Evolutionary conservation across 768 basidiomycete genomes (phyloP), one percentile per base, ranked within the genome.

Genomic region (Mycena rosella): DNA sequence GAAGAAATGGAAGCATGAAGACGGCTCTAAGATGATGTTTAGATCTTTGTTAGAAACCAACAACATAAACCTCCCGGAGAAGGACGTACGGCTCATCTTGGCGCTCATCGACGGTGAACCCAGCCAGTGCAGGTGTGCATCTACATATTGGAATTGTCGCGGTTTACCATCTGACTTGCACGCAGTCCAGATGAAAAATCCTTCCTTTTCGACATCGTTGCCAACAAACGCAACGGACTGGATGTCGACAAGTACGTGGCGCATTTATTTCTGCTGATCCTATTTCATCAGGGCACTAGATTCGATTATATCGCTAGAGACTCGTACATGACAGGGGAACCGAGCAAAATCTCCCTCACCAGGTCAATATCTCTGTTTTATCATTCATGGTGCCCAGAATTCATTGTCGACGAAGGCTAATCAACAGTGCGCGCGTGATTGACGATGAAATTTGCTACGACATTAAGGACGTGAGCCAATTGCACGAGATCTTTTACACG

Each of bases 281-380:
- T 30, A 40, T 40, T 60, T 26, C 20, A 26, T 62, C 27, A 62
- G 61, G 11, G 59, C 58, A 36, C n/a, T n/a, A 94, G 93, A 70
- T 92, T 94, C 59, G 94, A 96, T 73, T 96, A 96, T 68, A 93
- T 96, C 62, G 81, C 87, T 8, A 83, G 94, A 3, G 94, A 96
- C 73, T 88, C 87, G 0, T 87, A 88, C 56, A 89, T 89, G 72
- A 86, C 93, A 38, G 93, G 92, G 15, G 89, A 91, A 49, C 81
- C 83, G 68, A 84, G 80, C 80, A 86, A 73, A 78, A 84, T 83
- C 66, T 91, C 77, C 74, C 85, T 74, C 55, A 84, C 60, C 71
- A 83, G 73, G 89, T 88, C 80, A 80, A 71, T 56, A 26, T 5
- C 24, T 44, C 38, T 26, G 18, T 20, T 34, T n/a, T 27, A 38